phyloP scores from a whole-genome alignment of 2,329 filamentous ascomycete genomes.

The Leptographium galeiforme region DNA sequence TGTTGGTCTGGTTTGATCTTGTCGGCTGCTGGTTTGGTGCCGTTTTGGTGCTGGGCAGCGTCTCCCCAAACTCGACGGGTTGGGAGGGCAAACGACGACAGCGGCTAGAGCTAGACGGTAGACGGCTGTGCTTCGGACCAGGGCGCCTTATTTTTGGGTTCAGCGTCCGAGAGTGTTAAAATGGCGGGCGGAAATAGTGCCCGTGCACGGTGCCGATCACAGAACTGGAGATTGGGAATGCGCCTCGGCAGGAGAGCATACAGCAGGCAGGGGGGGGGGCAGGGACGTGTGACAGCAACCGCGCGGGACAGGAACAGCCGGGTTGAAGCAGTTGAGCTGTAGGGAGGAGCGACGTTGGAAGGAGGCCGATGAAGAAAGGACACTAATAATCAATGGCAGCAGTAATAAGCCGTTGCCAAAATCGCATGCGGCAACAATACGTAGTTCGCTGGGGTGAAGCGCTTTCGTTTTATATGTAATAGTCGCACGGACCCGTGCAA shows the following conservation, averaged over 20 bases:
- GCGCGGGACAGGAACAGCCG: background rate
- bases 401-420: background rate
- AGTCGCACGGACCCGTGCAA: no score
- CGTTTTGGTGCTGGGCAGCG: no score
- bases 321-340: background rate
- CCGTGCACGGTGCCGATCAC: background rate
- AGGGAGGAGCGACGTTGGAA: background rate
- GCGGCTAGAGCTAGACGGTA: no score
- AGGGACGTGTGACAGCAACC: background rate
- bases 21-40: background rate
- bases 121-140: background rate
- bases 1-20: background rate
- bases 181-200: background rate
- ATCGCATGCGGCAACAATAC: background rate
- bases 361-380: background rate
- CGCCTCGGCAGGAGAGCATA: background rate
- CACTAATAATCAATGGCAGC: background rate
- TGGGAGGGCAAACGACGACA: no score
- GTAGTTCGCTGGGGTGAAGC: background rate
- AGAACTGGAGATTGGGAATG: background rate
- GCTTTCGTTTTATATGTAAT: background rate
- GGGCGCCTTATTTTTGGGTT: background rate
- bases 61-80: no score
- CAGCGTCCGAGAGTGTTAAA: no score
- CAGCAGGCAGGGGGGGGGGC: background rate